A percentile compares a stretch with the other conserved stretches of the same genome.
These are phyloP conservation scores for Colletotrichum eleusines DNA, from an alignment of 2,329 filamentous ascomycete genomes.

Conservation along the genomic window DNA sequence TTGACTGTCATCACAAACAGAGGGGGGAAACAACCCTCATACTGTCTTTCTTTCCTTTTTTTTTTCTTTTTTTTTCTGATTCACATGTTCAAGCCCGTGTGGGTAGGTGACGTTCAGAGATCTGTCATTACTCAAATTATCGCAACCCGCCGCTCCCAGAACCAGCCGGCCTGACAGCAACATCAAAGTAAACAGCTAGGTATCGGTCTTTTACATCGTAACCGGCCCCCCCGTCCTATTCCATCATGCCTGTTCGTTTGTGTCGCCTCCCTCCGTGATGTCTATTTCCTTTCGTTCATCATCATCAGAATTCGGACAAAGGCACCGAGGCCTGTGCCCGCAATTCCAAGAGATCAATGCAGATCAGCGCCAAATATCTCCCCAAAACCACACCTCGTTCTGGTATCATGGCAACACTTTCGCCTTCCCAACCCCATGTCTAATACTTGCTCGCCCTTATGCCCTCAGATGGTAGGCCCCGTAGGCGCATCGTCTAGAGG, in stretches of 20 bases:
- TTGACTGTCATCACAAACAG: too few species aligned
- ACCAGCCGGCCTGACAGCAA: slow-evolving; percentile 41
- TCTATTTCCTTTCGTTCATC: slow-evolving; percentile 34
- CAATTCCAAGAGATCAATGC: slow-evolving; percentile 23
- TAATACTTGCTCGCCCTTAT: slow-evolving; percentile 9
- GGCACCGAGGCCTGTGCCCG: slow-evolving; percentile 22
- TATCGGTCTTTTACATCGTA: slow-evolving; percentile 43
- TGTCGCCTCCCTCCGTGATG: slow-evolving; percentile 9
- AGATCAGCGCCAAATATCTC: slow-evolving; percentile 16
- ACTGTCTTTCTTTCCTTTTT: too few species aligned
- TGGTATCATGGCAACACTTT: slow-evolving; percentile 40
- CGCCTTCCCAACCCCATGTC: slow-evolving; percentile 23
- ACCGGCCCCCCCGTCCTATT: slow-evolving; percentile 22
- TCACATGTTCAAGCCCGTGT: too few species aligned
- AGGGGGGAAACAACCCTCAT: too few species aligned
- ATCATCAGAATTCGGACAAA: slow-evolving; percentile 38
- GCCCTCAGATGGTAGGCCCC: slow-evolving; percentile 32
- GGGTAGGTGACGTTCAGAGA: slow-evolving; percentile 4
- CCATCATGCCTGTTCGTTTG: slow-evolving; percentile 2
- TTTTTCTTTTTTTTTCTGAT: too few species aligned
- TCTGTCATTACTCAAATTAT: slow-evolving; percentile 44
- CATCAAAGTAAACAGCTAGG: slow-evolving; percentile 41
- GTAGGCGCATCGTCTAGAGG: slow-evolving; percentile 18
- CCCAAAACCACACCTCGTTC: slow-evolving; percentile 16
- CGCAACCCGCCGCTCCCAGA: slow-evolving; percentile 39